Conservation (phyloP, 148 eudicot species). For the Talinum fruticosum region DNA sequence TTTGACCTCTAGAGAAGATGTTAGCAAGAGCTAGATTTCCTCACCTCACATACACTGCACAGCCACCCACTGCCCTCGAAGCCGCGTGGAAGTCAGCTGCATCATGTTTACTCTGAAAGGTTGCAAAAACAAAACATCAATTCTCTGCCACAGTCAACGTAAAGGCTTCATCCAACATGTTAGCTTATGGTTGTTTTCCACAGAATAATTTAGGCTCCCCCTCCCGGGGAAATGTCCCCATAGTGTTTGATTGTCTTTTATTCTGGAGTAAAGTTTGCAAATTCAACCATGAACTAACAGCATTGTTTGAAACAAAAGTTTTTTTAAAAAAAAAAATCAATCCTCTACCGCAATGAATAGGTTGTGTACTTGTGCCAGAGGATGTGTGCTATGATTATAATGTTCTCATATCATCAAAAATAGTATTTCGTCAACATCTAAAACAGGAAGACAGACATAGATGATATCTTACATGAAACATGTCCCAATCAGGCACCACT, state of each 20-base stretch:
- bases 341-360: too few species aligned
- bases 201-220: background rate
- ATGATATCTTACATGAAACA: constrained; percentile 46
- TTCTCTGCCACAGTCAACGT: background rate
- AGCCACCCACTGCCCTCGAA: constrained; percentile 56
- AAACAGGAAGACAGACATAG: background rate
- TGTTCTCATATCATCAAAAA: background rate
- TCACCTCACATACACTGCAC: constrained; percentile 62
- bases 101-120: constrained; percentile 48
- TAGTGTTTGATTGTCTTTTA: background rate
- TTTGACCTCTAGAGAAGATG: background rate
- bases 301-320: background rate
- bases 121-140: constrained; percentile 6
- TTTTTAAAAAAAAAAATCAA: background rate
- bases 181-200: background rate
- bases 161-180: background rate
- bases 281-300: background rate
- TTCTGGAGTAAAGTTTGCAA: background rate
- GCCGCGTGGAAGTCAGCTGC: constrained; percentile 60
- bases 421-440: background rate
- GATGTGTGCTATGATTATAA: background rate
- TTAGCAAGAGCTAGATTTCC: background rate
- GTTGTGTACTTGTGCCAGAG: too few species aligned
- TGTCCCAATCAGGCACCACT: constrained; percentile 77
- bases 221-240: too few species aligned